Conservation (phyloP, 768 basidiomycete genomes). For the Rhizopogon vesiculosus region DNA sequence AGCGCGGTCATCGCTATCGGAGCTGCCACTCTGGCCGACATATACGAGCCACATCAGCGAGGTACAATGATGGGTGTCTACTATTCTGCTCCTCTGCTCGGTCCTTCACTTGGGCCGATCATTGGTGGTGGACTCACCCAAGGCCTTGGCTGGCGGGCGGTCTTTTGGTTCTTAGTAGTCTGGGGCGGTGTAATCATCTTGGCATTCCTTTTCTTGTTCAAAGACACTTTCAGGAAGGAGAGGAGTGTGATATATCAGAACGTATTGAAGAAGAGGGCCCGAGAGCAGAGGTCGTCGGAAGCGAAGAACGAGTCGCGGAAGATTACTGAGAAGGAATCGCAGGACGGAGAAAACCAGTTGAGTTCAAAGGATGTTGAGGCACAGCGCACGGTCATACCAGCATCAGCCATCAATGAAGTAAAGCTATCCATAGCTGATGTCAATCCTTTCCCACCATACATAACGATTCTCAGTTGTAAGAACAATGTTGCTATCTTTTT, state of each 20-base stretch:
- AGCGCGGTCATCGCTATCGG: slow-evolving; percentile 70
- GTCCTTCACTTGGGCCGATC: slow-evolving; percentile 61
- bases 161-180: slow-evolving; percentile 79
- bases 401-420: slow-evolving; percentile 24
- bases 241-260: slow-evolving; percentile 77
- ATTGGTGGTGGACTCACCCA: slow-evolving; percentile 66
- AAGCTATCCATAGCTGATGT: slow-evolving; percentile 62
- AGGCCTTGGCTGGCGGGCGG: slow-evolving; percentile 72
- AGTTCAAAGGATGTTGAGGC: slow-evolving; percentile 18
- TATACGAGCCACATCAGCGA: slow-evolving; percentile 75
- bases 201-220: slow-evolving; percentile 60
- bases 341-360: neutral
- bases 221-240: slow-evolving; percentile 79
- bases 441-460: slow-evolving; percentile 64
- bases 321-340: neutral
- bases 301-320: slow-evolving; percentile 14
- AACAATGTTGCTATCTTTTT: slow-evolving; percentile 66
- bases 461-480: slow-evolving; percentile 48
- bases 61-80: slow-evolving; percentile 81
- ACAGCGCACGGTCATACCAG: slow-evolving; percentile 5
- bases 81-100: slow-evolving; percentile 77
- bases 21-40: slow-evolving; percentile 75
- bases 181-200: slow-evolving; percentile 51
- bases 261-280: slow-evolving; percentile 44
- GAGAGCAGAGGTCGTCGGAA: slow-evolving; percentile 14